phyloP scores from a whole-genome alignment of 148 eudicot genomes.

The Dysphania ambrosioides region DNA sequence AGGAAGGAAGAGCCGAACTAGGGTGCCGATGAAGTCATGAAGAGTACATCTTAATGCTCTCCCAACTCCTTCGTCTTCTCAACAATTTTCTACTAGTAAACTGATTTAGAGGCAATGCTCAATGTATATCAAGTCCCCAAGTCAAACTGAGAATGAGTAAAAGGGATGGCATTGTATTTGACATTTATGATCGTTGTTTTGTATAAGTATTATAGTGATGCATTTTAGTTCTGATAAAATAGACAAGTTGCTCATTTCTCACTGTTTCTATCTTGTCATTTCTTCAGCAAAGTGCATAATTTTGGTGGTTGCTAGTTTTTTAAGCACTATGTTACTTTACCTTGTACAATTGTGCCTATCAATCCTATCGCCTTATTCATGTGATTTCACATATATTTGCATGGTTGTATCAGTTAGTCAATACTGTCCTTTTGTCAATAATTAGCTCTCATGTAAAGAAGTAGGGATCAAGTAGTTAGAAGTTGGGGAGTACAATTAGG shows the following conservation, averaged over 20 bases:
- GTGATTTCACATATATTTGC: not conserved
- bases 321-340: not conserved
- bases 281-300: not conserved
- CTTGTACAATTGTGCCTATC: not conserved
- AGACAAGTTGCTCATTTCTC: not conserved
- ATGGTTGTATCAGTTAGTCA: not conserved
- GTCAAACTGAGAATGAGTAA: not conserved
- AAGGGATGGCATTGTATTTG: not conserved
- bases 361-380: not conserved
- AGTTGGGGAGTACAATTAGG: not conserved
- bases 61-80: not conserved
- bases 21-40: constrained; percentile 53
- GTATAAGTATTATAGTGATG: constrained; percentile 1
- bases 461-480: not conserved
- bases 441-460: not conserved
- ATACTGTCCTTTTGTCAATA: not conserved
- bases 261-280: not conserved
- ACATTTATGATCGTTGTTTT: not conserved
- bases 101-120: not conserved
- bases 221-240: not conserved
- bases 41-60: not conserved
- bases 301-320: not conserved
- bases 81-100: constrained; percentile 14
- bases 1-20: constrained; percentile 42
- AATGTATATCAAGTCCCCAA: not conserved